Conservation (phyloP, 331 rosid genomes). For the Quercus tomentella region DNA sequence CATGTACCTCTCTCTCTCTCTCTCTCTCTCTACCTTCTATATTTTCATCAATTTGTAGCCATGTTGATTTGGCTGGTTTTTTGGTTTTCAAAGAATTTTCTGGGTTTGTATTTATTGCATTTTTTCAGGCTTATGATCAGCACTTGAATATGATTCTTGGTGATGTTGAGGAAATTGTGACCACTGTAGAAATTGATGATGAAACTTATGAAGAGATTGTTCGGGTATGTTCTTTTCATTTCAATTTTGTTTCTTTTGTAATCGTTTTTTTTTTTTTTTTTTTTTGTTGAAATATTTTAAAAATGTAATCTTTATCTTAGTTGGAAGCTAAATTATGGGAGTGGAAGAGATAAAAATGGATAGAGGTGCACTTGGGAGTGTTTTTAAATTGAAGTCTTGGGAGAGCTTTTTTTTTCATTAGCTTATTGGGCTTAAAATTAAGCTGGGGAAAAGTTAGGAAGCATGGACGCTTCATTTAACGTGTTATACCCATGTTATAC, state of each 20-base stretch:
- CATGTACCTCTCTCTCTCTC: conserved; percentile 41
- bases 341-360: neutral
- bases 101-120: too few relatives aligned
- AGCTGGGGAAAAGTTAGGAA: too few relatives aligned
- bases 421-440: too few relatives aligned
- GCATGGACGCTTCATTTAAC: too few relatives aligned
- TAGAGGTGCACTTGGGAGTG: neutral
- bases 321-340: neutral
- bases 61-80: conserved; percentile 1
- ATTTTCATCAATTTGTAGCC: neutral
- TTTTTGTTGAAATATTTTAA: neutral
- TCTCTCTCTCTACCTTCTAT: neutral
- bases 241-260: neutral
- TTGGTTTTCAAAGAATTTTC: too few relatives aligned
- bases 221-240: conserved; percentile 56
- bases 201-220: conserved; percentile 99
- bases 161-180: conserved; percentile 95
- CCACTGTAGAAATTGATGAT: conserved; percentile 93
- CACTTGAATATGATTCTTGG: conserved; percentile 99
- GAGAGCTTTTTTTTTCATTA: too few relatives aligned
- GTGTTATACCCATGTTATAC: too few relatives aligned
- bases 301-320: neutral
- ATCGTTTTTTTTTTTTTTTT: neutral
- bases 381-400: neutral
- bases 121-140: conserved; percentile 95